A percentile compares a stretch with the other conserved stretches of the same genome.
phyloP scores from a whole-genome alignment of 78 protist species.

The Dictyostelium purpureum region DNA sequence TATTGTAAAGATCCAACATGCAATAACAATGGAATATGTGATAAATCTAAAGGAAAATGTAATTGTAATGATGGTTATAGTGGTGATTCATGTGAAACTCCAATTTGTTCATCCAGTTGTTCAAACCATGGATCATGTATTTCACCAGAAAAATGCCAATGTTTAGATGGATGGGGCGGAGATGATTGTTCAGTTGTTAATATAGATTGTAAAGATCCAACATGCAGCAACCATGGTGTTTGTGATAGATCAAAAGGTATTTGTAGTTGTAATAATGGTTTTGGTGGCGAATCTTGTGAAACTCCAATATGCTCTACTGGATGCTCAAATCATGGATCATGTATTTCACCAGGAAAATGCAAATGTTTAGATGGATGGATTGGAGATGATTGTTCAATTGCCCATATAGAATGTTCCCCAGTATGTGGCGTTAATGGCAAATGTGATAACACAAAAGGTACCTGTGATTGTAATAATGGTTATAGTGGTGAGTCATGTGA shows the following conservation, averaged over 20 bases:
- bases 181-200: too few relatives aligned
- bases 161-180: too few relatives aligned
- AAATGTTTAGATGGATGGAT: too few relatives aligned
- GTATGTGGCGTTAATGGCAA: too few relatives aligned
- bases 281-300: background rate
- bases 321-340: background rate
- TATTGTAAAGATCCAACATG: too few relatives aligned
- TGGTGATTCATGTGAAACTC: background rate
- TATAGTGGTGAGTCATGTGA: background rate
- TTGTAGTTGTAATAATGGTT: background rate
- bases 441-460: background rate
- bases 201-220: too few relatives aligned
- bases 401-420: too few relatives aligned
- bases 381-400: too few relatives aligned
- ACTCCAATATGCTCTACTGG: background rate
- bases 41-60: background rate
- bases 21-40: background rate
- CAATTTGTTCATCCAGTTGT: background rate
- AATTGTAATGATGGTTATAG: background rate
- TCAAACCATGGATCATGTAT: too few relatives aligned
- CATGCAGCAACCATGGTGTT: too few relatives aligned
- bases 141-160: too few relatives aligned
- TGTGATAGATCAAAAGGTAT: background rate
- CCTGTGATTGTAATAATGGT: background rate
- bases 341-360: too few relatives aligned